Percentiles rank a stretch among this genome's conserved stretches.
These are phyloP conservation scores for Solanum dulcamara DNA, from an alignment of 257 asterid species.

Conservation along the genomic window DNA sequence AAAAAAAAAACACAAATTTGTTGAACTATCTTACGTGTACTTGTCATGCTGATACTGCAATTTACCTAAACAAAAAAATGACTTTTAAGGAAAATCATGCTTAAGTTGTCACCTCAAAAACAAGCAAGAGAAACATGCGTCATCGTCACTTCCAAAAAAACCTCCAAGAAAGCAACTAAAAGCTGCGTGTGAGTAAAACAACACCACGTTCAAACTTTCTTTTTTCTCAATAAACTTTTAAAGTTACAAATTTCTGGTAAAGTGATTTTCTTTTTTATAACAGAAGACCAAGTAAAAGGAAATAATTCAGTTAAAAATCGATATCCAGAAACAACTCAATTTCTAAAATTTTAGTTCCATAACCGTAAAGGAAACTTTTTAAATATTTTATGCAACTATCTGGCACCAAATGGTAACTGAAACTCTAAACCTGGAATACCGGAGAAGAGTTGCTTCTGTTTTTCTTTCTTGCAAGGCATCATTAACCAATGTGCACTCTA, in stretches of 20 bases:
- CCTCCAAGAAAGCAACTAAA: not conserved
- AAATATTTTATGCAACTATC: not conserved
- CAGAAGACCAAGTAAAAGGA: not conserved
- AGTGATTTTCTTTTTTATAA: not conserved
- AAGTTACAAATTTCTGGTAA: not conserved
- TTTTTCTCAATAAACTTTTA: not conserved
- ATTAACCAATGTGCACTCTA: slow-evolving; percentile 27
- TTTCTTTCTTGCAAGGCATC: slow-evolving; percentile 56
- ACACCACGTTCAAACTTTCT: not conserved
- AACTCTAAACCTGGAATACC: not conserved
- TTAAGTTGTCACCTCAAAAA: not conserved
- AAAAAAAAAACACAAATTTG: not conserved
- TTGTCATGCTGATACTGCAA: not conserved
- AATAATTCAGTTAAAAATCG: not conserved
- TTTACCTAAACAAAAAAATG: not conserved
- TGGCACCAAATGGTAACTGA: slow-evolving; percentile 7
- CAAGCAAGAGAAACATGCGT: not conserved
- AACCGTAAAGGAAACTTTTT: not conserved
- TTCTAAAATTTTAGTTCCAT: not conserved
- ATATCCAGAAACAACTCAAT: not conserved
- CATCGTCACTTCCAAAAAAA: not conserved
- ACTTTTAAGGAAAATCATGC: not conserved
- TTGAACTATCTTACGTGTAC: not conserved
- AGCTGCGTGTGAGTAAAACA: not conserved
- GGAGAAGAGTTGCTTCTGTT: not conserved